Conservation (phyloP, 2,329 filamentous ascomycete genomes). For the Cladophialophora immunda region DNA sequence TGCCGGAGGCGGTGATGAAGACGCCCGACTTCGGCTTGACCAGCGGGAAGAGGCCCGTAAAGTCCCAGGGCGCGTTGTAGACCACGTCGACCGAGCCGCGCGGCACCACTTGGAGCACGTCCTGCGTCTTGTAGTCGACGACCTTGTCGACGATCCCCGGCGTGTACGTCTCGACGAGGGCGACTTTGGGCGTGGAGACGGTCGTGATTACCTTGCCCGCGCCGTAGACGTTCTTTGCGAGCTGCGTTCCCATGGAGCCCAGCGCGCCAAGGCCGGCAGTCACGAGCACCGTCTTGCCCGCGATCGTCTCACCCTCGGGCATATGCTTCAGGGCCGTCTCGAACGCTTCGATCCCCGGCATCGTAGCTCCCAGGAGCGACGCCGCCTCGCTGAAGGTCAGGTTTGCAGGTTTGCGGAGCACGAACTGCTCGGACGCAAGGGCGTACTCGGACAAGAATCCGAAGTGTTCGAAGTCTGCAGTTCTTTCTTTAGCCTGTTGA, state of each 20-base stretch:
- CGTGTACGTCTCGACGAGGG: slow-evolving; percentile 24
- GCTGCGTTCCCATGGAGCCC: slow-evolving; percentile 50
- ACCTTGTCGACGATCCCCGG: slow-evolving; percentile 7
- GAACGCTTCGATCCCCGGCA: slow-evolving; percentile 58
- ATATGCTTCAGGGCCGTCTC: slow-evolving; percentile 37
- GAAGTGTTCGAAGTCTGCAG: not conserved
- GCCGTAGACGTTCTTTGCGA: slow-evolving; percentile 61
- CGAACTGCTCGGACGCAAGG: slow-evolving; percentile 44
- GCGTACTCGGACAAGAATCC: slow-evolving; percentile 52
- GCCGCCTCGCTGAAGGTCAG: slow-evolving; percentile 55
- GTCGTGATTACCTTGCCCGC: slow-evolving; percentile 60
- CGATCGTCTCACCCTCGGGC: slow-evolving; percentile 54
- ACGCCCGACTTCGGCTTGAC: no score
- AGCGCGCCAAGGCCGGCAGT: slow-evolving; percentile 50
- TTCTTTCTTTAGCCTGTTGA: not conserved
- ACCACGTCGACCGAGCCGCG: slow-evolving; percentile 4
- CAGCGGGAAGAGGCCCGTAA: not conserved
- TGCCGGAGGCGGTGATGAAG: no score
- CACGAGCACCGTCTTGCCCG: slow-evolving; percentile 63
- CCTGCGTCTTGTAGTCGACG: slow-evolving; percentile 8
- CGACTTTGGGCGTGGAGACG: slow-evolving; percentile 62
- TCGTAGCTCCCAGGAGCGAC: slow-evolving; percentile 50
- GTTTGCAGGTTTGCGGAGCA: slow-evolving; percentile 52
- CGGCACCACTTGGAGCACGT: not conserved
- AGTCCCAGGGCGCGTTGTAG: slow-evolving; percentile 1